phyloP scores from a whole-genome alignment of 1,139 yeast species.

The Sugiyamaella sp. region DNA sequence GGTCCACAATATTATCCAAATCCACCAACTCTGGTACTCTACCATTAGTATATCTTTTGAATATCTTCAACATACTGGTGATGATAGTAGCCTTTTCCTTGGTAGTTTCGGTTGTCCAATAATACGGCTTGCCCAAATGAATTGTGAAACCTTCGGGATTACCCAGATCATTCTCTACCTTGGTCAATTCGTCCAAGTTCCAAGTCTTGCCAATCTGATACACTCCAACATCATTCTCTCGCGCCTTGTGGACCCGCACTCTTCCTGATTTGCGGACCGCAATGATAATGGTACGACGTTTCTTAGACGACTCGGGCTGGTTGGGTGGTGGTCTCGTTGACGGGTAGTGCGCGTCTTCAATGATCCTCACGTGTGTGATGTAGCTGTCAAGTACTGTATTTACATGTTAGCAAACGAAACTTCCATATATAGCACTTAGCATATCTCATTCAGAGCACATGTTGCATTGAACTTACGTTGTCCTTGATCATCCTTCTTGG shows the following conservation, averaged over 20 bases:
- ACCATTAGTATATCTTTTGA: conserved; percentile 69
- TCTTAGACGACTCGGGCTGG: conserved; percentile 34
- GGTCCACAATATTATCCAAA: conserved; percentile 10
- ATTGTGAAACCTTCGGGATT: conserved; percentile 50
- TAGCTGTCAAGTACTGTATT: conserved; percentile 48
- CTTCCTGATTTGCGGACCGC: conserved; percentile 61
- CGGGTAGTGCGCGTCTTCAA: conserved; percentile 37
- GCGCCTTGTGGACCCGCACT: conserved; percentile 81
- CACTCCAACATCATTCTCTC: conserved; percentile 70
- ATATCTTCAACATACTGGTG: conserved; percentile 63
- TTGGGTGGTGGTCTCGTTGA: conserved; percentile 37
- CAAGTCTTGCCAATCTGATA: conserved; percentile 94
- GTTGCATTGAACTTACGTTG: conserved; percentile 19
- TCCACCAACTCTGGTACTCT: conserved; percentile 57
- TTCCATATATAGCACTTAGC: no score
- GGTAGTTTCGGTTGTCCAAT: conserved; percentile 78
- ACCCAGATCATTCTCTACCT: conserved; percentile 58
- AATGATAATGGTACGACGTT: conserved; percentile 46
- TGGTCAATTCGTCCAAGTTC: conserved; percentile 74
- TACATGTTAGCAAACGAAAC: neutral
- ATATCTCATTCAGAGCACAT: neutral
- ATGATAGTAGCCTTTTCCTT: conserved; percentile 69
- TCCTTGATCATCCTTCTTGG: conserved; percentile 26
- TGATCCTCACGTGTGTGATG: conserved; percentile 60
- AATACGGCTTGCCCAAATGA: conserved; percentile 74